Conservation (phyloP, 2,329 filamentous ascomycete species). For the Fusarium multiceps region DNA sequence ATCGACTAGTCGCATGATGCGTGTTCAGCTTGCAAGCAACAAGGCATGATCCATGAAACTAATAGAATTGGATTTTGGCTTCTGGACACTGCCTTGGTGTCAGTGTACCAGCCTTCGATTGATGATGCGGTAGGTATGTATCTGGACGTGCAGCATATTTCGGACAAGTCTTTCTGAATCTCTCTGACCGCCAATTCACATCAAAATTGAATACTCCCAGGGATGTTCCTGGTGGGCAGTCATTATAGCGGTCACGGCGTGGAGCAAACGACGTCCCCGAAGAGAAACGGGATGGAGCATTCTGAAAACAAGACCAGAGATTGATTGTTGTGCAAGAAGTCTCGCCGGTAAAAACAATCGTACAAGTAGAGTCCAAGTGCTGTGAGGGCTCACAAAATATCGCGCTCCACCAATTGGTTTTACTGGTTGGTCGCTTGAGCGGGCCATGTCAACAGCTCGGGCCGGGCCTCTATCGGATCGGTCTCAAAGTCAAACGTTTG, state of each 20-base stretch:
- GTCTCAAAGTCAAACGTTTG: slow-evolving; percentile 18
- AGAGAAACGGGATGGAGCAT: slow-evolving; percentile 26
- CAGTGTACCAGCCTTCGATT: slow-evolving; percentile 16
- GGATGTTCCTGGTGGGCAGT: slow-evolving; percentile 38
- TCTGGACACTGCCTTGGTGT: slow-evolving; percentile 10
- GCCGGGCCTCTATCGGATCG: slow-evolving; percentile 42
- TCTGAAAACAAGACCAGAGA: slow-evolving; percentile 7
- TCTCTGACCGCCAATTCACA: slow-evolving; percentile 63
- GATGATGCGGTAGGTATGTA: slow-evolving; percentile 20
- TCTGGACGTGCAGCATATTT: slow-evolving; percentile 26
- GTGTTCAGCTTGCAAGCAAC: slow-evolving; percentile 18
- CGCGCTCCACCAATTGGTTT: slow-evolving; percentile 8
- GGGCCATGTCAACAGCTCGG: slow-evolving; percentile 37
- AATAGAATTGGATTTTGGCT: slow-evolving; percentile 11
- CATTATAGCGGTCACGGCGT: slow-evolving; percentile 38
- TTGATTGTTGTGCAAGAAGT: slow-evolving; percentile 15
- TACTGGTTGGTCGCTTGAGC: slow-evolving; percentile 16
- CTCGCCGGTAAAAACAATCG: slow-evolving; percentile 3
- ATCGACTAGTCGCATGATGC: slow-evolving; percentile 30
- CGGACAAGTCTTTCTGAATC: slow-evolving; percentile 21
- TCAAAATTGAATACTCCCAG: slow-evolving; percentile 26
- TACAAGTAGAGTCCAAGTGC: slow-evolving; percentile 1
- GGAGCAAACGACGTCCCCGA: slow-evolving; percentile 34
- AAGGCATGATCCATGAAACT: slow-evolving; percentile 35
- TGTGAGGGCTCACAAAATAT: neutral